Percentiles rank a stretch among this genome's conserved stretches.
phyloP scores from a whole-genome alignment of 805 yeast species.

The Candida insectorum region DNA sequence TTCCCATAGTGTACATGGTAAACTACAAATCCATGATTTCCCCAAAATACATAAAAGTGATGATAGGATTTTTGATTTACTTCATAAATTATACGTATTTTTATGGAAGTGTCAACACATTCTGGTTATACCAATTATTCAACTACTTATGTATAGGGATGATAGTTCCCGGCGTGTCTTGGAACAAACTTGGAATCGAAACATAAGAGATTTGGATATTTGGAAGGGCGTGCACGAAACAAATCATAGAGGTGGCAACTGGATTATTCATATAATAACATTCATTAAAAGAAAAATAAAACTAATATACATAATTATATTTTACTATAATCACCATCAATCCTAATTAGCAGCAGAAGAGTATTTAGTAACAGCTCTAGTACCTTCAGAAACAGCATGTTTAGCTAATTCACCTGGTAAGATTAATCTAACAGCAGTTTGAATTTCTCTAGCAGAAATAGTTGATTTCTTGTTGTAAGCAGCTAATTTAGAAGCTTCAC shows the following conservation, averaged over 20 bases:
- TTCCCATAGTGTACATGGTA: slow-evolving; percentile 54
- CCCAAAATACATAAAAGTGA: slow-evolving; percentile 3
- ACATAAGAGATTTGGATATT: slow-evolving; percentile 1
- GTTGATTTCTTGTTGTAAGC: slow-evolving; percentile 98
- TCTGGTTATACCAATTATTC: slow-evolving; percentile 75
- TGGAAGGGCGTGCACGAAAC: background rate
- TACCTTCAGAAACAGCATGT: slow-evolving; percentile 98
- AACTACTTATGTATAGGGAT: slow-evolving; percentile 62
- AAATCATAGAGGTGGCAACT: background rate
- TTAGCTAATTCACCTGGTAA: slow-evolving; percentile 98
- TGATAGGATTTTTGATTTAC: slow-evolving; percentile 42
- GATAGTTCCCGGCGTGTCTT: slow-evolving; percentile 3
- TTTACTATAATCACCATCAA: slow-evolving; percentile 3
- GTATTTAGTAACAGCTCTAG: slow-evolving; percentile 96
- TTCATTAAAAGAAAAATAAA: slow-evolving; percentile 7
- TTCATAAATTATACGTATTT: slow-evolving; percentile 58
- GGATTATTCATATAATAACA: slow-evolving; percentile 10
- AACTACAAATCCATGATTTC: slow-evolving; percentile 9
- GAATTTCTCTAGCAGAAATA: slow-evolving; percentile 96
- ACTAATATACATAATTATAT: slow-evolving; percentile 9
- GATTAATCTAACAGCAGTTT: slow-evolving; percentile 96
- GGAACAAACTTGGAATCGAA: background rate
- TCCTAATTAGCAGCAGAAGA: slow-evolving; percentile 56
- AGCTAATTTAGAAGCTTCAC: slow-evolving; percentile 97
- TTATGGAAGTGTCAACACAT: slow-evolving; percentile 80